A percentile compares a stretch with the other conserved stretches of the same genome.
Evolutionary conservation across 2,329 filamentous ascomycete species (phyloP).

Genomic region (Colletotrichum godetiae): DNA sequence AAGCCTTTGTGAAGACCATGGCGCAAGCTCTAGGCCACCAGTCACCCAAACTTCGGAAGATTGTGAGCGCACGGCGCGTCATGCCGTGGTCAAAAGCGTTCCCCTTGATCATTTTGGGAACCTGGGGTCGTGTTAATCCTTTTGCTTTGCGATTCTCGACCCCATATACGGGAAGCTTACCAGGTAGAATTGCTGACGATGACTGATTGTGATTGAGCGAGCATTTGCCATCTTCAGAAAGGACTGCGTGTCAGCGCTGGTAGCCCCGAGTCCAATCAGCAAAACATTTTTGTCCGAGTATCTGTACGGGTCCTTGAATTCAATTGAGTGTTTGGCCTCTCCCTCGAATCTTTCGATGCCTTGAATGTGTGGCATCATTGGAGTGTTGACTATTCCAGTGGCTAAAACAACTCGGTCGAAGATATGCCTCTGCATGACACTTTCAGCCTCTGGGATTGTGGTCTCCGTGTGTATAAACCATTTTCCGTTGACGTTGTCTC

Average conservation of each 20-base stretch:
- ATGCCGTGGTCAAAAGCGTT: conserved; percentile 30
- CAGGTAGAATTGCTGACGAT: conserved; percentile 21
- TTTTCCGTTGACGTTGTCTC: conserved; percentile 19
- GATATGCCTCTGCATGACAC: background rate
- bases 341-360: conserved; percentile 37
- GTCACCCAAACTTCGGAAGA: conserved; percentile 14
- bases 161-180: background rate
- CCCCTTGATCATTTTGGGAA: conserved; percentile 19
- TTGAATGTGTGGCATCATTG: conserved; percentile 21
- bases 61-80: background rate
- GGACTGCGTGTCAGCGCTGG: conserved; percentile 71
- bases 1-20: background rate
- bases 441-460: background rate
- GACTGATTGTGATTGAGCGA: conserved; percentile 30
- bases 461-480: background rate
- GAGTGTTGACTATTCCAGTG: conserved; percentile 26
- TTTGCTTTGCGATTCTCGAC: background rate
- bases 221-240: conserved; percentile 28
- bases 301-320: conserved; percentile 29
- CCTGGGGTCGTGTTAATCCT: background rate
- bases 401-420: conserved; percentile 34
- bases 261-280: conserved; percentile 83
- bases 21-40: background rate
- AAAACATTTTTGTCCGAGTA: conserved; percentile 64
- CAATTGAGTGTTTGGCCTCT: conserved; percentile 29